Base-by-base conservation (phyloP, 306 rosid species). In the Rosa rugosa region DNA sequence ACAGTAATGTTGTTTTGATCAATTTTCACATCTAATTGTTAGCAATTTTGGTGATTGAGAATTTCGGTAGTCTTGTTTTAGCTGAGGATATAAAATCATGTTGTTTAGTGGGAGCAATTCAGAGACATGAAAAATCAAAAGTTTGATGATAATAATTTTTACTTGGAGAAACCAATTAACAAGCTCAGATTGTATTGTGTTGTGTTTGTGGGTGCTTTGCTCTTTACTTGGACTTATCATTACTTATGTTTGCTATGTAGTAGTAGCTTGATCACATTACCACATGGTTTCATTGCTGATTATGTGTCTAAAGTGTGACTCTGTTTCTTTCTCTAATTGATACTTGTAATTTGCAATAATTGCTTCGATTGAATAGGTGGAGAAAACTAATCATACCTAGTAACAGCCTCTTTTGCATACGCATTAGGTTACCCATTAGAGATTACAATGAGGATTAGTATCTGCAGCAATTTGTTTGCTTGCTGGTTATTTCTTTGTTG, bases 91-190 rank as follows among this genome's bases (percentile, higher is more conserved):
- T 73, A 5, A 65, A 31, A 13, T 2, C n/a, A 14, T 63, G 46
- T 51, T 63, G 46, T 51, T 72, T 71, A 50, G 75, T 71, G 17
- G 45, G 23, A 49, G 56, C 56, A 14, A 71, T 49, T 51, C 45
- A 72, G 47, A 36, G 12, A 9, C 76, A n/a, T 54, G 67, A 46
- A 31, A 14, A 6, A 70, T 23, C 41, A 4, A 11, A 42, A 68
- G 51, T 42, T n/a, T 45, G 12, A 44, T 70, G 22, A 70, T 51
- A 70, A 70, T 45, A 70, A 70, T 2, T 46, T 46, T 25, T 46
- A 23, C 38, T 69, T 13, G 73, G 22, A 11, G 11, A 40, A 69
- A 69, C 73, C 73, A 51, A 18, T 40, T 40, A 5, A 40, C 44
- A 40, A 40, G 7, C 44, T 40, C 7, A 40, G 44, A 40, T 40